phyloP scores from a whole-genome alignment of 148 eudicot species.

The Nepenthes gracilis region DNA sequence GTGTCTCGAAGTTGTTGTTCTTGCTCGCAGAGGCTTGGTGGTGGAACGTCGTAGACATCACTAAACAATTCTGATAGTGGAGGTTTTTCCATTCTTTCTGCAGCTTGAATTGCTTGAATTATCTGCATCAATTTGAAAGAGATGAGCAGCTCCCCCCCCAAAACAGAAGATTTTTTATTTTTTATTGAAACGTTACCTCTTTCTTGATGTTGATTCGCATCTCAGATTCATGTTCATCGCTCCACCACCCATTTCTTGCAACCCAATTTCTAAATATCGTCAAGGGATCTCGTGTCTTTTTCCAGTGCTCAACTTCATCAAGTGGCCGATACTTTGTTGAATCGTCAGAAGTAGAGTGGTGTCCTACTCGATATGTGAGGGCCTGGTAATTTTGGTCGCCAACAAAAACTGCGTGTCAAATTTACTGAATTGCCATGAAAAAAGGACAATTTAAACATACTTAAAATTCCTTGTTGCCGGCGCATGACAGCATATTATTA shows the following conservation, averaged over 20 bases:
- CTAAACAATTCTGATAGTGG: conserved; percentile 43
- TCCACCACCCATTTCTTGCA: conserved; percentile 69
- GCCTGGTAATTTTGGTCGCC: conserved; percentile 32
- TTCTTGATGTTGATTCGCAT: conserved; percentile 35
- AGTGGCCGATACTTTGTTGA: conserved; percentile 66
- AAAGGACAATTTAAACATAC: no score
- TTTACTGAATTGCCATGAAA: no score
- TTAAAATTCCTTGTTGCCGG: no score
- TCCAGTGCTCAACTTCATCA: conserved; percentile 70
- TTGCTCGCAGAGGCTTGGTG: conserved; percentile 52
- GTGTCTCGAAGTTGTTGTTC: conserved; percentile 41
- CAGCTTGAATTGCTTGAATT: conserved; percentile 51
- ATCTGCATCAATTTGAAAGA: conserved; percentile 28
- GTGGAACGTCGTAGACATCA: conserved; percentile 56
- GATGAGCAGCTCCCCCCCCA: not conserved
- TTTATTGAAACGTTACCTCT: conserved; percentile 22
- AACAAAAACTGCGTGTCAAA: not conserved
- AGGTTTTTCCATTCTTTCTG: conserved; percentile 61
- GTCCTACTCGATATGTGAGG: conserved; percentile 70
- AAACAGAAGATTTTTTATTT: no score
- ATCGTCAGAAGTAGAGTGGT: conserved; percentile 88
- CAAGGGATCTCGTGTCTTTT: conserved; percentile 29
- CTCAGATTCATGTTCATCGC: conserved; percentile 37
- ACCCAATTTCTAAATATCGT: conserved; percentile 57
- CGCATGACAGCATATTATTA: no score